A percentile compares a stretch with the other conserved stretches of the same genome.
phyloP scores from a whole-genome alignment of 2,329 filamentous ascomycete genomes.

The Fusarium sp. region DNA sequence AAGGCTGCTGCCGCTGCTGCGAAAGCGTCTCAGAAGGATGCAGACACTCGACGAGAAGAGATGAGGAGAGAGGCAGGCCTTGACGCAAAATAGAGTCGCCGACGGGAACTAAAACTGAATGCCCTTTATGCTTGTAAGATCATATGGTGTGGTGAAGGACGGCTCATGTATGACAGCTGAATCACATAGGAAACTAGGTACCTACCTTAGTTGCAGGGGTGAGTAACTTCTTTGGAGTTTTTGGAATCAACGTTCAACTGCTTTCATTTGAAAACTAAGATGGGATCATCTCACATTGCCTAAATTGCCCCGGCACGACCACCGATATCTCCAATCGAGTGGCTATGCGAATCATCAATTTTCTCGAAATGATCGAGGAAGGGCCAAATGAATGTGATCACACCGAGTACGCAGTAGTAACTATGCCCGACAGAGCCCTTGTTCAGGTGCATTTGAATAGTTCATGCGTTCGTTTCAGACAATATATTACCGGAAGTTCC shows the following conservation, averaged over 20 bases:
- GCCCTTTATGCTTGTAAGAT: conserved; percentile 34
- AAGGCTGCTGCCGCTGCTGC: conserved; percentile 49
- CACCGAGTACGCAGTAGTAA: not conserved
- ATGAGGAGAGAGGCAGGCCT: conserved; percentile 61
- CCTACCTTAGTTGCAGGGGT: conserved; percentile 1
- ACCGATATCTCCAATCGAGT: not conserved
- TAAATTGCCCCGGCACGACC: not conserved
- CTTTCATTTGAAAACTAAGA: conserved; percentile 1
- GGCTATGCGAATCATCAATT: not conserved
- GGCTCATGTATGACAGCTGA: conserved; percentile 34
- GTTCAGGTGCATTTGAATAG: not conserved
- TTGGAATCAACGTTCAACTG: conserved; percentile 4
- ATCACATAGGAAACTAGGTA: not conserved
- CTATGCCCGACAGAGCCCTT: not conserved
- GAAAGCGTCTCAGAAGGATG: conserved; percentile 52
- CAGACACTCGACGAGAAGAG: conserved; percentile 56
- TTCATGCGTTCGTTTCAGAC: not conserved
- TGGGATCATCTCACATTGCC: not conserved
- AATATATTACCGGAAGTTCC: too few relatives aligned
- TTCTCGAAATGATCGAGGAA: not conserved
- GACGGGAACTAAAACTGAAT: not conserved
- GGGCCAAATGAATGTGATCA: not conserved
- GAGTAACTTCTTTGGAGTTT: conserved; percentile 27
- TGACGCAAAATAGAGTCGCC: conserved; percentile 43
- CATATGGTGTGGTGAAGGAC: conserved; percentile 22